Conservation (phyloP, 225 moss, liverwort and hornwort species). For the Lunularia cruciata region DNA sequence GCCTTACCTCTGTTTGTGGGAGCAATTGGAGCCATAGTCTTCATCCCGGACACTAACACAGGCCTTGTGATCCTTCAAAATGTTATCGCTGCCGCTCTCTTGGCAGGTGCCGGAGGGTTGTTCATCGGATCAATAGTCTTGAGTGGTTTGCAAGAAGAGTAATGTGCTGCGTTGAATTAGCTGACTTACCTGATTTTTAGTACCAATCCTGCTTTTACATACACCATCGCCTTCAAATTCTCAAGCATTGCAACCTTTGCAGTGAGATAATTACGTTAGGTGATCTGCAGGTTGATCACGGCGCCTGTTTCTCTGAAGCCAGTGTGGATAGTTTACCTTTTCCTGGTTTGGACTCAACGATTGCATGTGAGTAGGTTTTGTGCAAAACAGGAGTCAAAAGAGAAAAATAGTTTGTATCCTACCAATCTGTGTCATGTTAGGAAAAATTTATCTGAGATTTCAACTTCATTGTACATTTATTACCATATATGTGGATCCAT, state of each 20-base stretch:
- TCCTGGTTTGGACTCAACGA: background rate
- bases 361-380: background rate
- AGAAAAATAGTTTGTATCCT: background rate
- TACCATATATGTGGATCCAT: background rate
- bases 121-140: constrained; percentile 73
- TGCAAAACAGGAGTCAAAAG: background rate
- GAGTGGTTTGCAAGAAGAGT: constrained; percentile 86
- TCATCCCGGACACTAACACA: constrained; percentile 66
- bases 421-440: background rate
- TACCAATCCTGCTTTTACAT: background rate
- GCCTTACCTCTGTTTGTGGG: constrained; percentile 66
- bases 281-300: background rate
- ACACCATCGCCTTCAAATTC: background rate
- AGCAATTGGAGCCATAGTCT: constrained; percentile 55
- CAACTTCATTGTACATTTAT: constrained; percentile 11
- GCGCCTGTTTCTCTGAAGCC: background rate
- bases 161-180: constrained; percentile 3
- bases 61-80: constrained; percentile 59
- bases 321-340: background rate
- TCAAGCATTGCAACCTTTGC: background rate
- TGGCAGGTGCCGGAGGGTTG: constrained; percentile 60
- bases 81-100: constrained; percentile 49
- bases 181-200: background rate
- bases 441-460: background rate
- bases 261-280: background rate